Evolutionary conservation across 2,329 filamentous ascomycete genomes (phyloP).

Genomic region (Aureobasidium sp.): DNA sequence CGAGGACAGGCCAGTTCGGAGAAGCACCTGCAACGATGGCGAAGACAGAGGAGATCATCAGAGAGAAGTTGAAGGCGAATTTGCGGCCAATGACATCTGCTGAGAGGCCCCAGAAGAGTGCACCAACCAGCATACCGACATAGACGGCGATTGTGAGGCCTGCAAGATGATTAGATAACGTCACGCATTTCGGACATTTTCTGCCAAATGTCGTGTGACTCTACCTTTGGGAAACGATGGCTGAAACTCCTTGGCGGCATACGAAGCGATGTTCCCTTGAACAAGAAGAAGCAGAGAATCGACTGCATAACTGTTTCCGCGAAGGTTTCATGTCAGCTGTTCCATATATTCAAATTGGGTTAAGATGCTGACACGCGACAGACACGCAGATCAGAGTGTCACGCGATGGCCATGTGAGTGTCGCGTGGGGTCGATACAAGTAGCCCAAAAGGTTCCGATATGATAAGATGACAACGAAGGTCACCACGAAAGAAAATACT

Average conservation of each 20-base stretch:
- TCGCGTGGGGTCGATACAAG: neutral
- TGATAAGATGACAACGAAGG: neutral
- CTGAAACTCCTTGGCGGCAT: conserved; percentile 54
- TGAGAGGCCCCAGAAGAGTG: conserved; percentile 61
- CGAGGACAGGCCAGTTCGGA: conserved; percentile 60
- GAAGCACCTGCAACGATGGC: conserved; percentile 59
- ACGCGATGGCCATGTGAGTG: neutral
- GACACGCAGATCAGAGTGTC: neutral
- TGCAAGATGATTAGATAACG: neutral
- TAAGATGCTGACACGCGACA: neutral
- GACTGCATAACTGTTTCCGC: conserved; percentile 34
- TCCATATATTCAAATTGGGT: neutral
- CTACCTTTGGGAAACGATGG: conserved; percentile 40
- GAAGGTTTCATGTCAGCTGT: neutral
- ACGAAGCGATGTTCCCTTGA: conserved; percentile 55
- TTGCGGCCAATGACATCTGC: conserved; percentile 63
- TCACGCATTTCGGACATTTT: no score
- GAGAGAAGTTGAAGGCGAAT: conserved; percentile 61
- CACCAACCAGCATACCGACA: conserved; percentile 48
- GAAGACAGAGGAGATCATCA: conserved; percentile 57
- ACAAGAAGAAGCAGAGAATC: conserved; percentile 52
- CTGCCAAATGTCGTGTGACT: neutral
- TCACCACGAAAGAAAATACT: conserved; percentile 13
- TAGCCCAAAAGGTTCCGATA: no score
- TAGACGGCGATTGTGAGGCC: conserved; percentile 52